Evolutionary conservation across 345 rosid genomes (phyloP).

Genomic region (Rhizophora apiculata): DNA sequence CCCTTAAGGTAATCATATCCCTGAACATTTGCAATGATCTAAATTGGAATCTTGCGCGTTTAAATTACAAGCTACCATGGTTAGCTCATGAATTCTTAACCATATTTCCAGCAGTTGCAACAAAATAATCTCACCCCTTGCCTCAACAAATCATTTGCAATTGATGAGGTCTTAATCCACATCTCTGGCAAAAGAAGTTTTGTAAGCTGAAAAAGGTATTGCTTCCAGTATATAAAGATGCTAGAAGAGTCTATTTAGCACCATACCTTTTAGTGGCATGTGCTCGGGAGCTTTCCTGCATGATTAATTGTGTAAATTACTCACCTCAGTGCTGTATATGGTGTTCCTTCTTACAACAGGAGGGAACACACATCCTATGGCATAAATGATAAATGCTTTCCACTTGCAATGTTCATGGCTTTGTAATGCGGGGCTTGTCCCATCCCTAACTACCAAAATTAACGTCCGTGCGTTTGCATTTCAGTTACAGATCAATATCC

Average conservation of each 20-base stretch:
- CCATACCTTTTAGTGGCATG: neutral
- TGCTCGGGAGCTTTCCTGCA: no score
- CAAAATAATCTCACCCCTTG: slow-evolving; percentile 1
- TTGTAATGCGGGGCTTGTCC: no score
- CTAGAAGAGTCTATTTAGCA: neutral
- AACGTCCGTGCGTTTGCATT: no score
- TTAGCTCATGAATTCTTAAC: neutral
- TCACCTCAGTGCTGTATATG: neutral
- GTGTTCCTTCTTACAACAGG: neutral
- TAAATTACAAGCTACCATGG: neutral
- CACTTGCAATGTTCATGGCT: no score
- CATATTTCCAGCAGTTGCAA: neutral
- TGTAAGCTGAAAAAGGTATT: no score
- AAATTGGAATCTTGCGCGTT: neutral
- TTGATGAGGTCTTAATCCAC: neutral
- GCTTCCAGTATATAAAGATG: no score
- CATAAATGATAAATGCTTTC: neutral
- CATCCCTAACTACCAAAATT: no score
- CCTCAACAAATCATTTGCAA: neutral
- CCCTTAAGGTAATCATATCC: slow-evolving; percentile 55
- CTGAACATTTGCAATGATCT: neutral
- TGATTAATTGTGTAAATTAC: neutral
- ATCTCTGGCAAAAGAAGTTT: neutral
- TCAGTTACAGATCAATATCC: no score
- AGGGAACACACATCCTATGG: neutral